These are phyloP conservation scores for Tolypocladium amazonense DNA, from an alignment of 2,329 filamentous ascomycete species.

Conservation along the genomic window DNA sequence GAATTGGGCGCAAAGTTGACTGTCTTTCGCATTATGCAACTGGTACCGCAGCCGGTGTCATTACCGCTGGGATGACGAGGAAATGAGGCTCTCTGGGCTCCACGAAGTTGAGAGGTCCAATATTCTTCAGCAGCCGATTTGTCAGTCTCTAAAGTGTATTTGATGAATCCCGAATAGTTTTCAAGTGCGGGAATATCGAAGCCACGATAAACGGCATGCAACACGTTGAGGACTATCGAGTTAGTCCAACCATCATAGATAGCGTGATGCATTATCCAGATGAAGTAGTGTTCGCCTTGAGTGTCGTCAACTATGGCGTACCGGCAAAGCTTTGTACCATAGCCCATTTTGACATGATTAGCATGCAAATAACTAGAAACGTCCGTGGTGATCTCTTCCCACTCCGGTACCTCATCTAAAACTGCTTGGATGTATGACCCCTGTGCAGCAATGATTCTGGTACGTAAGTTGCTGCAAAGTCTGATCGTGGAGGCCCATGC, in stretches of 20 bases:
- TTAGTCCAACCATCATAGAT: neutral
- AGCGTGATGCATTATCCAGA: neutral
- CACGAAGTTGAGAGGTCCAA: neutral
- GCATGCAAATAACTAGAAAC: neutral
- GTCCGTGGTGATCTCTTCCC: neutral
- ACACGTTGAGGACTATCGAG: neutral
- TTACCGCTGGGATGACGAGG: too few species aligned
- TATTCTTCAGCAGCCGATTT: neutral
- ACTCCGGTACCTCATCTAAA: neutral
- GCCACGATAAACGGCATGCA: neutral
- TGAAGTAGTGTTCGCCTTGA: neutral
- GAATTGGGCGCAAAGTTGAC: neutral
- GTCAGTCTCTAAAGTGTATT: neutral
- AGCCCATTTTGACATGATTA: neutral
- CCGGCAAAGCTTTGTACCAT: neutral
- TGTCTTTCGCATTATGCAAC: neutral
- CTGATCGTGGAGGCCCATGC: constrained; percentile 12
- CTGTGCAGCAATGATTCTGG: constrained; percentile 1
- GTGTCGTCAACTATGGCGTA: neutral
- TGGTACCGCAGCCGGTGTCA: neutral
- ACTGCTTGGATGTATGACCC: neutral
- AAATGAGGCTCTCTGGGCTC: neutral
- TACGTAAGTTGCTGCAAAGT: constrained; percentile 1
- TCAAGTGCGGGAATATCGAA: constrained; percentile 1
- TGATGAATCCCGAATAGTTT: neutral